Conservation (phyloP, 2,329 filamentous ascomycete species). For the Annulohypoxylon truncatum region DNA sequence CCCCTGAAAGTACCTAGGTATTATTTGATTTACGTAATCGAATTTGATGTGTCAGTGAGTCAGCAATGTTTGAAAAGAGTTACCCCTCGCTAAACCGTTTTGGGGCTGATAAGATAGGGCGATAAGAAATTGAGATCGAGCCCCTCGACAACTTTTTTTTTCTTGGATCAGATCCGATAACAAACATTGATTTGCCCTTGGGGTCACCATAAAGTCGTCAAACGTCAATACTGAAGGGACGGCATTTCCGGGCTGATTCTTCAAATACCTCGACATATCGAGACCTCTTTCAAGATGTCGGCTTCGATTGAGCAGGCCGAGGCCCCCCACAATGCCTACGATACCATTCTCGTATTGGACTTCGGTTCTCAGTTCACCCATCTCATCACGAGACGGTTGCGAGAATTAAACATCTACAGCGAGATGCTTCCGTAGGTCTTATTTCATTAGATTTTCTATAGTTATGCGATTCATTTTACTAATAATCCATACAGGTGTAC, state of each 20-base stretch:
- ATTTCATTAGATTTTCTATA: background rate
- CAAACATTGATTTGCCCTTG: slow-evolving; percentile 2
- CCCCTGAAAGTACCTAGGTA: background rate
- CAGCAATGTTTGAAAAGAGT: background rate
- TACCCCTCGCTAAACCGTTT: slow-evolving; percentile 20
- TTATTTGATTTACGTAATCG: background rate
- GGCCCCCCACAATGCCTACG: slow-evolving; percentile 25
- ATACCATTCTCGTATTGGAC: slow-evolving; percentile 76
- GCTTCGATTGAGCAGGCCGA: slow-evolving; percentile 17
- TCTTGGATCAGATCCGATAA: background rate
- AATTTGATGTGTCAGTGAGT: background rate
- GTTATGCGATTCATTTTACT: background rate
- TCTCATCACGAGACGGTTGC: slow-evolving; percentile 78
- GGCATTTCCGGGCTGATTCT: background rate
- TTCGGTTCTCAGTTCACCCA: slow-evolving; percentile 77
- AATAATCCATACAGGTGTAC: slow-evolving; percentile 21
- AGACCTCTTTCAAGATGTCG: slow-evolving; percentile 13
- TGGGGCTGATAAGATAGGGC: slow-evolving; percentile 11
- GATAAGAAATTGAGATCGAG: slow-evolving; percentile 18
- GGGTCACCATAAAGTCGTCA: background rate
- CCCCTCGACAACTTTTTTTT: slow-evolving; percentile 22
- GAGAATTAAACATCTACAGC: slow-evolving; percentile 77
- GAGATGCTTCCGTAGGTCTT: slow-evolving; percentile 50
- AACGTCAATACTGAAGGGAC: background rate
- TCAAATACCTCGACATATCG: background rate